Conservation (phyloP, 2,329 filamentous ascomycete genomes). For the Alternaria dauci region DNA sequence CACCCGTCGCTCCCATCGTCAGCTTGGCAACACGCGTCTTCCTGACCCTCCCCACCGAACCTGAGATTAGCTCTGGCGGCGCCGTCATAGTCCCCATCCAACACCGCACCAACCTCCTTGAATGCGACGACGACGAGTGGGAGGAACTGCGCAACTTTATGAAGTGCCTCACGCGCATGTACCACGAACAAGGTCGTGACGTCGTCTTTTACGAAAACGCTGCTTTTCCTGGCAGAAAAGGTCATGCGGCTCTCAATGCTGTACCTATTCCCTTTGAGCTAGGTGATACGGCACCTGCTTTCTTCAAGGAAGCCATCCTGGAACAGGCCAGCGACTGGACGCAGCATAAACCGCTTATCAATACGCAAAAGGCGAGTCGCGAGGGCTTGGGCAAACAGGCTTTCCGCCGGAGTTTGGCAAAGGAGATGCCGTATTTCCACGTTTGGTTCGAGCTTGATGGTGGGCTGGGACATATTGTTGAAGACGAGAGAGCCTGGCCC, state of each 20-base stretch:
- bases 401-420: slow-evolving; percentile 82
- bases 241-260: slow-evolving; percentile 84
- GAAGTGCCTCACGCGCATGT: slow-evolving; percentile 94
- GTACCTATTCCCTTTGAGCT: slow-evolving; percentile 89
- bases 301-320: slow-evolving; percentile 94
- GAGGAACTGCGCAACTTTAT: slow-evolving; percentile 99
- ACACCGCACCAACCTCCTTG: slow-evolving; percentile 88
- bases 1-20: slow-evolving; percentile 83
- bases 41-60: slow-evolving; percentile 87
- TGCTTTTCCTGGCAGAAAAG: slow-evolving; percentile 76
- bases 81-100: slow-evolving; percentile 89
- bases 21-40: slow-evolving; percentile 87
- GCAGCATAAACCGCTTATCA: slow-evolving; percentile 93
- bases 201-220: slow-evolving; percentile 99
- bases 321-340: slow-evolving; percentile 91
- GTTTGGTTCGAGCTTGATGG: slow-evolving; percentile 94
- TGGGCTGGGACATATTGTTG: slow-evolving; percentile 89
- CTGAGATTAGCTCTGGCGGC: slow-evolving; percentile 82
- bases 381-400: slow-evolving; percentile 79
- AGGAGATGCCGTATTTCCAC: slow-evolving; percentile 99
- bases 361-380: slow-evolving; percentile 73
- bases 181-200: slow-evolving; percentile 89
- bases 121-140: slow-evolving; percentile 99
- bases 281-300: slow-evolving; percentile 91
- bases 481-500: slow-evolving; percentile 86